Evolutionary conservation across 192 early-diverging fungal genomes (phyloP).

Genomic region (Pecoramyces ruminantium): DNA sequence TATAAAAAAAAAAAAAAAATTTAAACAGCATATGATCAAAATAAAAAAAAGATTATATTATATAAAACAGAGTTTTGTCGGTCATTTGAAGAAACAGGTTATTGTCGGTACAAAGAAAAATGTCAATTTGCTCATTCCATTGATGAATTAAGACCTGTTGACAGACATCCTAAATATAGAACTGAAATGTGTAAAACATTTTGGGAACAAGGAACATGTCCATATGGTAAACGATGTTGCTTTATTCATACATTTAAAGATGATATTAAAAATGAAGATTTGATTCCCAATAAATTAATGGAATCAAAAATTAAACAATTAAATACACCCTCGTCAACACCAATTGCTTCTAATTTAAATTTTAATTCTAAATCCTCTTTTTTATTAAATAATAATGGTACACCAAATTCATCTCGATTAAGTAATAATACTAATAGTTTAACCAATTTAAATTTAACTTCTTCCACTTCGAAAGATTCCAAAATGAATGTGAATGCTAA

Average conservation of each 20-base stretch:
- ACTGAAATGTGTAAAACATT: constrained; percentile 87
- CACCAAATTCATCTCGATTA: too few relatives aligned
- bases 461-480: not conserved
- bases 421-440: too few relatives aligned
- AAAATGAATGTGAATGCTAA: not conserved
- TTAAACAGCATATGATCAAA: not conserved
- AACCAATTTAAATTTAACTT: too few relatives aligned
- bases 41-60: constrained; percentile 21
- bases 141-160: constrained; percentile 57
- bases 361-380: not conserved
- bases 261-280: not conserved
- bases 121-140: constrained; percentile 88
- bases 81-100: constrained; percentile 36
- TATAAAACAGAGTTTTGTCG: constrained; percentile 66
- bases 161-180: constrained; percentile 85
- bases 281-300: not conserved
- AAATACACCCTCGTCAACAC: not conserved
- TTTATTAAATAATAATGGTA: not conserved
- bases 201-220: constrained; percentile 71
- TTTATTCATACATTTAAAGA: constrained; percentile 55
- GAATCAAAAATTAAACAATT: not conserved
- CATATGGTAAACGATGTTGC: constrained; percentile 86
- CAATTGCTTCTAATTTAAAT: not conserved
- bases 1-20: too few relatives aligned
- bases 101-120: constrained; percentile 62